Evolutionary conservation across 1,284 basidiomycete genomes (phyloP).

Genomic region (Gymnopus androsaceus): DNA sequence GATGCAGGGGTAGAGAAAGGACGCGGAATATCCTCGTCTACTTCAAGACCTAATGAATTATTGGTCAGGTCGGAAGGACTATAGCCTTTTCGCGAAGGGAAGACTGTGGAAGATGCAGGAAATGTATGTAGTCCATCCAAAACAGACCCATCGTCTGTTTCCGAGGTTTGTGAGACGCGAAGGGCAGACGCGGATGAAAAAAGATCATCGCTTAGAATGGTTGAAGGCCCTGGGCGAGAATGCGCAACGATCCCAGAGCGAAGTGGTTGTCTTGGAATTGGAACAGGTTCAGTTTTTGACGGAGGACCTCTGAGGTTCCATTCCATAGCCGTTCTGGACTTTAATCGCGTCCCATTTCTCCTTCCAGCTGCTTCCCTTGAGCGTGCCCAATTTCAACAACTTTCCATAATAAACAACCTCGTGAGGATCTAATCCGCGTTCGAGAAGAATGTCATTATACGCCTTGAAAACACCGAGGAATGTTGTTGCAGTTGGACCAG

Average conservation of each 20-base stretch:
- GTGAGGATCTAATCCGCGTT: slow-evolving; percentile 73
- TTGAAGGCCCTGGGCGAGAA: slow-evolving; percentile 4
- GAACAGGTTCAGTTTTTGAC: not conserved
- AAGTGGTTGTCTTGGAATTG: not conserved
- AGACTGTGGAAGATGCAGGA: slow-evolving; percentile 3
- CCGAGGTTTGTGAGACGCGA: slow-evolving; percentile 3
- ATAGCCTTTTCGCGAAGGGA: slow-evolving; percentile 19
- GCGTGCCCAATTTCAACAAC: slow-evolving; percentile 73
- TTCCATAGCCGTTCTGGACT: slow-evolving; percentile 47
- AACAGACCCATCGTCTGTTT: not conserved
- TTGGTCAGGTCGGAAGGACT: slow-evolving; percentile 27
- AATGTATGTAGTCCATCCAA: not conserved
- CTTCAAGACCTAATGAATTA: slow-evolving; percentile 25
- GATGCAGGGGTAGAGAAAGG: slow-evolving; percentile 1
- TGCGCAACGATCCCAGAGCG: not conserved
- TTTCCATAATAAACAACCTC: slow-evolving; percentile 82
- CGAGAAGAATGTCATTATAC: slow-evolving; percentile 73
- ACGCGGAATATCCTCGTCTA: slow-evolving; percentile 22
- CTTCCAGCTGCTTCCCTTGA: slow-evolving; percentile 74
- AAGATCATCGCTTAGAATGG: slow-evolving; percentile 11
- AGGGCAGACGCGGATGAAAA: slow-evolving; percentile 7
- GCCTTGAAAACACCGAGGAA: slow-evolving; percentile 80
- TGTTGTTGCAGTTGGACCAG: slow-evolving; percentile 63
- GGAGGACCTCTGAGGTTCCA: not conserved
- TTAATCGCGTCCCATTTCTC: slow-evolving; percentile 77